phyloP scores from a whole-genome alignment of 129 eudicot genomes.

The Flaveria brownii region DNA sequence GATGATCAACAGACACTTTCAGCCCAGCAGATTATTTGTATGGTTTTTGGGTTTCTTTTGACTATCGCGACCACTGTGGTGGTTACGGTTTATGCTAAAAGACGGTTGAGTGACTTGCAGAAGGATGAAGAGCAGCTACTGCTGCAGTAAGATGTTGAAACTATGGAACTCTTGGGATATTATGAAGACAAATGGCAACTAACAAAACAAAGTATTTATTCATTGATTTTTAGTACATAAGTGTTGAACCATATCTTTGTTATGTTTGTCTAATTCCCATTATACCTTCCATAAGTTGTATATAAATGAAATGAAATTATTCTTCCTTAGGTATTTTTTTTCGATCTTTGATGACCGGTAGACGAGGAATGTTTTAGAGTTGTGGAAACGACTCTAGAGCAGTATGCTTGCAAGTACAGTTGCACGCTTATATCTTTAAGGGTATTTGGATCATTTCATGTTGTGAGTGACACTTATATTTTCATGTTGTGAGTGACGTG shows the following conservation, averaged over 20 bases:
- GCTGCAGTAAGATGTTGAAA: constrained; percentile 41
- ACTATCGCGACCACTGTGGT: constrained; percentile 58
- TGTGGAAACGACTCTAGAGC: no score
- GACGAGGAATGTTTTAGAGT: background rate
- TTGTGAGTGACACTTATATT: background rate
- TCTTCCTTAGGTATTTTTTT: background rate
- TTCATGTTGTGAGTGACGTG: background rate
- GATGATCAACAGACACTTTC: constrained; percentile 56
- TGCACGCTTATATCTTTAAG: background rate
- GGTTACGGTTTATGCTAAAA: constrained; percentile 65
- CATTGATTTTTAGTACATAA: constrained; percentile 25
- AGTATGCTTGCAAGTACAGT: background rate
- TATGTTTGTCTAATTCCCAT: constrained; percentile 12
- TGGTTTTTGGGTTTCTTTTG: constrained; percentile 56
- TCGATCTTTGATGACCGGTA: background rate
- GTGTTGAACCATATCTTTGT: constrained; percentile 26
- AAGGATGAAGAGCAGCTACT: constrained; percentile 65
- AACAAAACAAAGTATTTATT: constrained; percentile 31
- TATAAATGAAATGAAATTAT: constrained; percentile 28
- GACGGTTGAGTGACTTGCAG: constrained; percentile 68
- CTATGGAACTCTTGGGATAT: background rate
- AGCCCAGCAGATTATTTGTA: constrained; percentile 55
- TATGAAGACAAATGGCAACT: constrained; percentile 8
- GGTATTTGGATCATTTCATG: background rate
- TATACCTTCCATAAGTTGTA: constrained; percentile 29